Conservation (phyloP, 352 stramenopile genomes). For the Globisporangium barbulae region DNA sequence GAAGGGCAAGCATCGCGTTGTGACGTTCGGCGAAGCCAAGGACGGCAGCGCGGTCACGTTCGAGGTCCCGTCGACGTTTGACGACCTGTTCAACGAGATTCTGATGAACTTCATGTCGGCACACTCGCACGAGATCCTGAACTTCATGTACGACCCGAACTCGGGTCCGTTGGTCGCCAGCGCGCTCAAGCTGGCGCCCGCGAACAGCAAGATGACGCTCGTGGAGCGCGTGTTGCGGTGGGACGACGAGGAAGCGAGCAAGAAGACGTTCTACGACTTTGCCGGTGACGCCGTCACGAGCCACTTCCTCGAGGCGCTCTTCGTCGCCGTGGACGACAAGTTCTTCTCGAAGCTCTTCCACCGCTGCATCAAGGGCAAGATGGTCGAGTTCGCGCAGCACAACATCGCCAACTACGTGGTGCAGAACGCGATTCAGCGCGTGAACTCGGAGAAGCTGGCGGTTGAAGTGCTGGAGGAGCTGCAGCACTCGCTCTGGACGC, state of each 20-base stretch:
- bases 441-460: slow-evolving; percentile 40
- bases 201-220: slow-evolving; percentile 44
- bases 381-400: slow-evolving; percentile 72
- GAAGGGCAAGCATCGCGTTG: slow-evolving; percentile 71
- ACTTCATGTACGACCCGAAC: slow-evolving; percentile 73
- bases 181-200: slow-evolving; percentile 54
- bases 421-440: slow-evolving; percentile 62
- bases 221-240: slow-evolving; percentile 67
- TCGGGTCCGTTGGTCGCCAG: slow-evolving; percentile 67
- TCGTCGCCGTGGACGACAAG: slow-evolving; percentile 49
- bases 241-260: slow-evolving; percentile 49
- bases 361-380: slow-evolving; percentile 54
- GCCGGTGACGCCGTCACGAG: slow-evolving; percentile 71
- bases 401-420: slow-evolving; percentile 84
- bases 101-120: slow-evolving; percentile 42
- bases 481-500: slow-evolving; percentile 54
- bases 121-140: slow-evolving; percentile 41
- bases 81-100: slow-evolving; percentile 58
- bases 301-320: slow-evolving; percentile 72
- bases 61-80: slow-evolving; percentile 51
- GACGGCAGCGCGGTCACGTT: slow-evolving; percentile 37
- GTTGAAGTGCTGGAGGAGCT: slow-evolving; percentile 56
- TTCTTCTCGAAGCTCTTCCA: slow-evolving; percentile 67
- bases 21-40: slow-evolving; percentile 58
- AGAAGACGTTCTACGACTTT: slow-evolving; percentile 63